These are phyloP conservation scores for Eragrostis tef DNA, from an alignment of 202 grass and related monocot species.

Conservation along the genomic window DNA sequence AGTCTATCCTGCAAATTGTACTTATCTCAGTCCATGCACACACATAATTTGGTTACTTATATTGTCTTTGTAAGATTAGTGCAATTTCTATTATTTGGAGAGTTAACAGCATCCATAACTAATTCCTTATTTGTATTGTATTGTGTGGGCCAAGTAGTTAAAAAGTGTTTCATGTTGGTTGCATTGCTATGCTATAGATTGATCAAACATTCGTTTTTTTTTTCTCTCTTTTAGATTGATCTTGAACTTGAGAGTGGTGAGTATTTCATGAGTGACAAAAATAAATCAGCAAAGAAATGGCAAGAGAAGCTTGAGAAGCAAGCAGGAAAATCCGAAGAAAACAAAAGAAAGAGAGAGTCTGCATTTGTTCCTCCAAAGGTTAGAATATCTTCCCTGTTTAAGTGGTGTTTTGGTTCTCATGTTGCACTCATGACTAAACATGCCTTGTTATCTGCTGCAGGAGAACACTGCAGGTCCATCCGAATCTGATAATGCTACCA, in stretches of 20 bases:
- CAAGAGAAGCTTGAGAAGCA: constrained; percentile 93
- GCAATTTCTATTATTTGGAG: background rate
- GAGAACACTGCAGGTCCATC: constrained; percentile 56
- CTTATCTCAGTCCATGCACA: background rate
- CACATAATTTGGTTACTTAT: background rate
- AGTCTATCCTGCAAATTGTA: constrained; percentile 8
- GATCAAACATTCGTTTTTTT: constrained; percentile 30
- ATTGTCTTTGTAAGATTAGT: constrained; percentile 21
- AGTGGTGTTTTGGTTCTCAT: constrained; percentile 12
- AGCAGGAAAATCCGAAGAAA: constrained; percentile 83
- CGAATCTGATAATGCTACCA: constrained; percentile 54
- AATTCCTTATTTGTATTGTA: background rate
- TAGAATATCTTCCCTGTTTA: background rate
- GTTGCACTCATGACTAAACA: constrained; percentile 34
- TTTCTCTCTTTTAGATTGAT: constrained; percentile 64
- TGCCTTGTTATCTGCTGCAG: constrained; percentile 52
- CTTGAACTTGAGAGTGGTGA: constrained; percentile 81
- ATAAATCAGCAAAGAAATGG: constrained; percentile 93
- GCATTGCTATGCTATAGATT: constrained; percentile 28
- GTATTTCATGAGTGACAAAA: constrained; percentile 95
- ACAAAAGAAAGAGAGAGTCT: constrained; percentile 91
- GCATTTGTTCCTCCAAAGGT: constrained; percentile 92
- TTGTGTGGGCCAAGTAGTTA: background rate
- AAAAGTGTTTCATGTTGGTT: background rate
- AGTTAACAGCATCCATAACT: background rate